Conservation (phyloP, 805 yeast species). For the Priceomyces melissophilus region DNA sequence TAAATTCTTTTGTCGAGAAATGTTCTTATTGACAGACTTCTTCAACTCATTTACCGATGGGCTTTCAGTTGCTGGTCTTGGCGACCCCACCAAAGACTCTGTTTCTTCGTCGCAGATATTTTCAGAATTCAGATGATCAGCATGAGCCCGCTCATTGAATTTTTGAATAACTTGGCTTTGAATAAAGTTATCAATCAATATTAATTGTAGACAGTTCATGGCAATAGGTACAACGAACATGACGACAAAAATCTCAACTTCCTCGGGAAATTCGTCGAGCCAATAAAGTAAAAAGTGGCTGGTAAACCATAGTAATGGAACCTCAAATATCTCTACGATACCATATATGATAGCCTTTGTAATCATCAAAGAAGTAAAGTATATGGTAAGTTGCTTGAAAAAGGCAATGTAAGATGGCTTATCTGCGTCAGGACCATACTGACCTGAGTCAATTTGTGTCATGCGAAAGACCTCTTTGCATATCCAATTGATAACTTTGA, state of each 20-base stretch:
- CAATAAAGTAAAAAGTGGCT: conserved; percentile 79
- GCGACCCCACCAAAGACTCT: too few relatives aligned
- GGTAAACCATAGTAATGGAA: conserved; percentile 43
- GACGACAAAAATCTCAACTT: conserved; percentile 77
- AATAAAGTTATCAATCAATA: conserved; percentile 70
- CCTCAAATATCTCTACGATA: conserved; percentile 63
- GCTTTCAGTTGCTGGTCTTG: too few relatives aligned
- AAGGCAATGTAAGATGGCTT: conserved; percentile 50
- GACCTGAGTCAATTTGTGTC: conserved; percentile 49
- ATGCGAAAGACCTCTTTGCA: conserved; percentile 42
- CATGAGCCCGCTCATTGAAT: conserved; percentile 22
- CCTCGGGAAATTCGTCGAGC: conserved; percentile 74
- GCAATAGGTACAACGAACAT: conserved; percentile 77
- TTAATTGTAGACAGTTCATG: conserved; percentile 71
- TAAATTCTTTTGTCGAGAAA: too few relatives aligned
- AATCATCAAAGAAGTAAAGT: conserved; percentile 57
- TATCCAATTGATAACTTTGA: conserved; percentile 40
- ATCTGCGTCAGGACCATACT: conserved; percentile 64
- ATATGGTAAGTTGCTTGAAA: conserved; percentile 66
- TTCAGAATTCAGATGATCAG: not conserved
- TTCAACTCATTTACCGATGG: too few relatives aligned
- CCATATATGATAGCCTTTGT: conserved; percentile 67
- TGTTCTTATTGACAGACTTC: too few relatives aligned
- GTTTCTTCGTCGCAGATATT: too few relatives aligned
- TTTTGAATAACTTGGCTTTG: conserved; percentile 46